Base-by-base conservation (phyloP, 768 basidiomycete genomes). In the Amanita pseudoporphyria region DNA sequence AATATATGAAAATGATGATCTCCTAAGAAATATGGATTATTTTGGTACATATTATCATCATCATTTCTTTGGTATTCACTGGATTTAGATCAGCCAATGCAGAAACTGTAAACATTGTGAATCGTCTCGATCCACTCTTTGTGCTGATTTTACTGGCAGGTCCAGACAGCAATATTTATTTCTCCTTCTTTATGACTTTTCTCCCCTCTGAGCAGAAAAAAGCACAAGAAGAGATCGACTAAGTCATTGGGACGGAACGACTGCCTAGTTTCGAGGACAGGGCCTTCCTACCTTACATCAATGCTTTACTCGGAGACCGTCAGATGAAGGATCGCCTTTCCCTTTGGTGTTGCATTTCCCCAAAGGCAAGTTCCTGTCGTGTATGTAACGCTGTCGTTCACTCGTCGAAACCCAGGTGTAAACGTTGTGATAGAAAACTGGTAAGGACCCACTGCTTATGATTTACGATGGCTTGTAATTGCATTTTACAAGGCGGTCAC, bases 221-320 rank as follows among this genome's bases (percentile, higher is more conserved):
- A n/a, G n/a, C n/a, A n/a, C n/a, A n/a, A n/a, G n/a, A n/a, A n/a
- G n/a, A n/a, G n/a, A n/a, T n/a, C n/a, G n/a, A n/a, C n/a, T n/a
- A n/a, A n/a, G n/a, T n/a, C n/a, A n/a, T n/a, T n/a, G n/a, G n/a
- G n/a, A n/a, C n/a, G n/a, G n/a, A n/a, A n/a, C n/a, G n/a, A n/a
- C n/a, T n/a, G n/a, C n/a, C n/a, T n/a, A n/a, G n/a, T n/a, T n/a
- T n/a, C n/a, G n/a, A n/a, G n/a, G n/a, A n/a, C n/a, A n/a, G n/a
- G n/a, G n/a, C n/a, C n/a, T n/a, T n/a, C n/a, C n/a, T n/a, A n/a
- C n/a, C n/a, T n/a, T n/a, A n/a, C n/a, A n/a, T n/a, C n/a, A n/a
- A n/a, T n/a, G n/a, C n/a, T n/a, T n/a, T n/a, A n/a, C n/a, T n/a
- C 51, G 51, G 32, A 64, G 67, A 56, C 55, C 13, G 54, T 60